Evolutionary conservation across 495 filamentous ascomycete genomes (phyloP).

Genomic region (Mycothermus thermophilus): DNA sequence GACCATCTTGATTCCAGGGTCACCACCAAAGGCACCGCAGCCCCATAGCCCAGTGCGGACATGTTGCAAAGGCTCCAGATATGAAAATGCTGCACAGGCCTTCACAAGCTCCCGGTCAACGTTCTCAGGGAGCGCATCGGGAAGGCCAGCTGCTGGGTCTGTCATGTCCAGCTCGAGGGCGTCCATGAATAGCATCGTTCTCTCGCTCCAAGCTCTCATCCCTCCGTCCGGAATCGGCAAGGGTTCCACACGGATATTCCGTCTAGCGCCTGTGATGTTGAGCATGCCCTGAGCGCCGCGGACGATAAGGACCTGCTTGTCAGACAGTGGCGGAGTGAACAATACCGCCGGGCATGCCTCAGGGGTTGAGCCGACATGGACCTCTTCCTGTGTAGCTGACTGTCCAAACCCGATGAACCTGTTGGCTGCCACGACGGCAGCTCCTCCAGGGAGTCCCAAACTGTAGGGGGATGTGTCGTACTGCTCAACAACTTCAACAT

Average conservation of each 20-base stretch:
- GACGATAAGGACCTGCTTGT: constrained; percentile 8
- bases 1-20: constrained; percentile 15
- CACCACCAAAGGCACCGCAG: constrained; percentile 17
- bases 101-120: constrained; percentile 11
- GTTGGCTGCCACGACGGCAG: constrained; percentile 13
- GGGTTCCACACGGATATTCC: constrained; percentile 5
- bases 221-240: not conserved
- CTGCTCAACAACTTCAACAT: constrained; percentile 1
- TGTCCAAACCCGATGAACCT: constrained; percentile 13
- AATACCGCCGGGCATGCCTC: constrained; percentile 17
- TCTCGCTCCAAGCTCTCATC: constrained; percentile 1
- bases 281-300: constrained; percentile 10
- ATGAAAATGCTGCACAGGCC: constrained; percentile 12
- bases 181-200: constrained; percentile 20
- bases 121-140: constrained; percentile 9
- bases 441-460: constrained; percentile 9
- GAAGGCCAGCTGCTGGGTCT: constrained; percentile 2
- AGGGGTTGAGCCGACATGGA: constrained; percentile 12
- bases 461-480: constrained; percentile 3
- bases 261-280: constrained; percentile 8
- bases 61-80: not conserved
- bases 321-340: constrained; percentile 9
- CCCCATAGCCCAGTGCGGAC: constrained; percentile 16
- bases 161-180: constrained; percentile 16
- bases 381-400: constrained; percentile 19